Percentiles rank a stretch among this genome's conserved stretches.
These are phyloP conservation scores for Sporothrix globosa DNA, from an alignment of 2,329 filamentous ascomycete species.

Conservation along the genomic window DNA sequence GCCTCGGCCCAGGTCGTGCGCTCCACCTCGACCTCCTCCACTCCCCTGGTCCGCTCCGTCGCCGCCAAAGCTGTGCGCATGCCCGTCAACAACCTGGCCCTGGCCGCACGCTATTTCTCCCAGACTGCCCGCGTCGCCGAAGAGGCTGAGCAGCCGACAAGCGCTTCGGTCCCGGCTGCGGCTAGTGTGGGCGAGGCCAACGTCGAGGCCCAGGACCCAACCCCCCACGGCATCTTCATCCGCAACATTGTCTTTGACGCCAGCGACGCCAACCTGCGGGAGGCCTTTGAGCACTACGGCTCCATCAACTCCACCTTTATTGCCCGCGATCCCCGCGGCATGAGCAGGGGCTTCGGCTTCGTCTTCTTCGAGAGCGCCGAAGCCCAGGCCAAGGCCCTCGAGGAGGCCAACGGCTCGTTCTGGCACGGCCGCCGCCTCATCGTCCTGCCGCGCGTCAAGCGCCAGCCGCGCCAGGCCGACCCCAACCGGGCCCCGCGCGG, in stretches of 20 bases:
- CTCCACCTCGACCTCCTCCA: slow-evolving; percentile 39
- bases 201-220: slow-evolving; percentile 29
- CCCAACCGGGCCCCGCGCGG: background rate
- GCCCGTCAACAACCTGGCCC: slow-evolving; percentile 30
- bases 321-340: slow-evolving; percentile 43
- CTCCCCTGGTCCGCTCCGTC: slow-evolving; percentile 37
- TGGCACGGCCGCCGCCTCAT: slow-evolving; percentile 47
- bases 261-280: slow-evolving; percentile 43
- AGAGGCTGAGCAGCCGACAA: background rate
- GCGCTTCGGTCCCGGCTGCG: background rate
- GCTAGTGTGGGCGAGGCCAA: background rate
- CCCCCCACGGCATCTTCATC: slow-evolving; percentile 41
- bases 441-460: slow-evolving; percentile 34
- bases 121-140: slow-evolving; percentile 32
- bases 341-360: slow-evolving; percentile 43
- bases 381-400: slow-evolving; percentile 38
- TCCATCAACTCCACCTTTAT: slow-evolving; percentile 37
- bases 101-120: slow-evolving; percentile 42
- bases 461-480: slow-evolving; percentile 24
- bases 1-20: slow-evolving; percentile 39
- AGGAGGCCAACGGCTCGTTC: slow-evolving; percentile 44
- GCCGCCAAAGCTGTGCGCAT: slow-evolving; percentile 34
- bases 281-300: slow-evolving; percentile 44
- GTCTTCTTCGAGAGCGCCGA: slow-evolving; percentile 40
- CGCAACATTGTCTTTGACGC: slow-evolving; percentile 46